Conservation (phyloP, 116 monocot species). For the Cymodocea nodosa region DNA sequence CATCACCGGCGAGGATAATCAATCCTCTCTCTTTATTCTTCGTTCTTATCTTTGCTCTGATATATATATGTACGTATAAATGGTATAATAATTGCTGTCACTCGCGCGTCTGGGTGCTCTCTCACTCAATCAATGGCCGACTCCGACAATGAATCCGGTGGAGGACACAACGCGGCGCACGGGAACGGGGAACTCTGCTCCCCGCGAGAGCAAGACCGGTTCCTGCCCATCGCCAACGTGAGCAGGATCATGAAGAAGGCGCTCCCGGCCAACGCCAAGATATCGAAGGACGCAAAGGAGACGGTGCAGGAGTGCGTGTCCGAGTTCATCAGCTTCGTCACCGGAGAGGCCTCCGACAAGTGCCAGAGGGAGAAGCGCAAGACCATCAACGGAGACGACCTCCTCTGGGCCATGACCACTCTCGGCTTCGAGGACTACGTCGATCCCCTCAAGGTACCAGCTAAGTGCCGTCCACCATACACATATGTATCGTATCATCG, state of each 20-base stretch:
- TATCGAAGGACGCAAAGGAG: conserved; percentile 66
- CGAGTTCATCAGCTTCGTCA: conserved; percentile 89
- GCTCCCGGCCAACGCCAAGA: conserved; percentile 41
- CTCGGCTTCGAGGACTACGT: conserved; percentile 62
- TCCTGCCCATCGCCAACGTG: conserved; percentile 54
- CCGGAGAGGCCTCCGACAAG: conserved; percentile 64
- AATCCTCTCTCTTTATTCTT: not conserved
- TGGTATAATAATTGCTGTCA: too few relatives aligned
- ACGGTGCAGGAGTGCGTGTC: conserved; percentile 80
- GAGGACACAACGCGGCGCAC: conserved; percentile 6
- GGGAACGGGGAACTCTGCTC: conserved; percentile 30
- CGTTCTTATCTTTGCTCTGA: too few relatives aligned
- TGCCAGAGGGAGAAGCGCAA: conserved; percentile 51
- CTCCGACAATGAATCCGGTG: conserved; percentile 23
- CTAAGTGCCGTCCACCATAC: too few relatives aligned
- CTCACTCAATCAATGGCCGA: conserved; percentile 13
- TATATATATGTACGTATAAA: too few relatives aligned
- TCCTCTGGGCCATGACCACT: conserved; percentile 45
- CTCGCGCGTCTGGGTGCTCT: too few relatives aligned
- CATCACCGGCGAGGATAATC: not conserved
- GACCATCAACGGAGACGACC: conserved; percentile 55
- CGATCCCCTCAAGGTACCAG: conserved; percentile 39
- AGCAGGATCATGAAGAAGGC: conserved; percentile 56
- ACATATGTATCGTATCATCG: too few relatives aligned
- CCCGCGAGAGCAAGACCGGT: conserved; percentile 41